phyloP scores from a whole-genome alignment of 2,329 filamentous ascomycete species.

The Davidsoniella neocaledoniae region DNA sequence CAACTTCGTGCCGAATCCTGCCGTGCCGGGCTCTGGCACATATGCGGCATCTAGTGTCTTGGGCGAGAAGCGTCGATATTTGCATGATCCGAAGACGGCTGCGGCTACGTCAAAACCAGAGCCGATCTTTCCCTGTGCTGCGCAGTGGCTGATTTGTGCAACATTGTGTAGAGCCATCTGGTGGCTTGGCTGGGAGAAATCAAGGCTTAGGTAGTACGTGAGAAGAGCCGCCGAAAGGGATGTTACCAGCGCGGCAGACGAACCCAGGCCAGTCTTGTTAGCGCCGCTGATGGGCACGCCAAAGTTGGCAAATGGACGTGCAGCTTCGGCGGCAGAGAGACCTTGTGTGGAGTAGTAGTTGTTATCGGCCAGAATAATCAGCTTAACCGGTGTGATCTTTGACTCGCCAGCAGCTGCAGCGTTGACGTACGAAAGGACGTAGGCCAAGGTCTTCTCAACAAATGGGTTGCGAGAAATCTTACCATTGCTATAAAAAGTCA shows the following conservation, averaged over 20 bases:
- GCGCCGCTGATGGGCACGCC: slow-evolving; percentile 57
- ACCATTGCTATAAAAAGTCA: slow-evolving; percentile 22
- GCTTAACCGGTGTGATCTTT: slow-evolving; percentile 48
- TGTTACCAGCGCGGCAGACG: slow-evolving; percentile 85
- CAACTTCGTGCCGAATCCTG: slow-evolving; percentile 50
- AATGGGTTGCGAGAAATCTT: slow-evolving; percentile 50
- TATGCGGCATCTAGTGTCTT: slow-evolving; percentile 38
- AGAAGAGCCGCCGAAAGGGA: slow-evolving; percentile 64
- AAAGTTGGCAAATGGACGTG: slow-evolving; percentile 57
- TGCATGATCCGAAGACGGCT: slow-evolving; percentile 79
- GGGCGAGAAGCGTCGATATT: slow-evolving; percentile 87
- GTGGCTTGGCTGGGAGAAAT: neutral
- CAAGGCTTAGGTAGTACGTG: slow-evolving; percentile 49
- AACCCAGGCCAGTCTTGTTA: slow-evolving; percentile 92
- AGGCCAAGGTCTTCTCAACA: slow-evolving; percentile 79
- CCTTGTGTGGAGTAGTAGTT: slow-evolving; percentile 73
- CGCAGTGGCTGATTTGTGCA: slow-evolving; percentile 82
- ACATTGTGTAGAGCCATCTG: slow-evolving; percentile 68
- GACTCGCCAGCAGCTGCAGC: slow-evolving; percentile 19
- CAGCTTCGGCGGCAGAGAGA: slow-evolving; percentile 14
- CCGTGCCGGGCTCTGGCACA: slow-evolving; percentile 48
- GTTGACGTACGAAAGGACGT: slow-evolving; percentile 67
- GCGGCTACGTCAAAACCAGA: slow-evolving; percentile 91
- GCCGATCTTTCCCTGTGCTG: slow-evolving; percentile 90
- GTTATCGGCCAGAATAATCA: slow-evolving; percentile 86